Conservation (phyloP, 1,284 basidiomycete genomes). For the Inonotus obliquus region DNA sequence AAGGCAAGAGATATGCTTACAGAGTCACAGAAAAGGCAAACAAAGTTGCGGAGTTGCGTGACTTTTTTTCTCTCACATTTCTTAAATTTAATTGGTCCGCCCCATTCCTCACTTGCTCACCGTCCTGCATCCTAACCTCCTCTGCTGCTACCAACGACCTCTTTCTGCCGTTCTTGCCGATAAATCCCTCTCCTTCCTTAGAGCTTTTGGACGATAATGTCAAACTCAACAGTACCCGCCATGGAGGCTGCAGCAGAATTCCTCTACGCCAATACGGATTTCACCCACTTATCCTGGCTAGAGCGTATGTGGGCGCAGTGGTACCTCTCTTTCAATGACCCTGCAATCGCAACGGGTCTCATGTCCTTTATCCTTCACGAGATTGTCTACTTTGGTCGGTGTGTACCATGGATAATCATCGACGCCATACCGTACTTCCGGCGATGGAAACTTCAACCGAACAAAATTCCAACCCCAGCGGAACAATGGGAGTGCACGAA, state of each 20-base stretch:
- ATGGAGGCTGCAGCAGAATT: constrained; percentile 27
- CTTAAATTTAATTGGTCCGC: not conserved
- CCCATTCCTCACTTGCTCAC: not conserved
- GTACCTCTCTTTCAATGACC: constrained; percentile 87
- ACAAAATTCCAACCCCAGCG: constrained; percentile 72
- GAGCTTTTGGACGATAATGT: not conserved
- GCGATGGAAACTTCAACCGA: constrained; percentile 91
- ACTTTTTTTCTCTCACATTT: not conserved
- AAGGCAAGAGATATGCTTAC: no score
- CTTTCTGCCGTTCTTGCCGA: not conserved
- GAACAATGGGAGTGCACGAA: constrained; percentile 98
- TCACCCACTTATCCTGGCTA: constrained; percentile 64
- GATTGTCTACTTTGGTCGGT: constrained; percentile 97
- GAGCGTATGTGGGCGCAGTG: constrained; percentile 80
- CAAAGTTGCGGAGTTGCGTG: not conserved
- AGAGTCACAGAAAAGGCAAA: no score
- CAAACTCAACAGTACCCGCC: constrained; percentile 32
- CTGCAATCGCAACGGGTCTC: constrained; percentile 89
- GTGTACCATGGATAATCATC: constrained; percentile 94
- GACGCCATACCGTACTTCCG: constrained; percentile 92
- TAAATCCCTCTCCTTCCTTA: not conserved
- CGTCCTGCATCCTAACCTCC: not conserved
- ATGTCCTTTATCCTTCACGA: constrained; percentile 94
- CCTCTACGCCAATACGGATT: constrained; percentile 59
- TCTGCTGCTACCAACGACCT: not conserved